Conservation (phyloP, 306 rosid species). For the Acacia crassicarpa region DNA sequence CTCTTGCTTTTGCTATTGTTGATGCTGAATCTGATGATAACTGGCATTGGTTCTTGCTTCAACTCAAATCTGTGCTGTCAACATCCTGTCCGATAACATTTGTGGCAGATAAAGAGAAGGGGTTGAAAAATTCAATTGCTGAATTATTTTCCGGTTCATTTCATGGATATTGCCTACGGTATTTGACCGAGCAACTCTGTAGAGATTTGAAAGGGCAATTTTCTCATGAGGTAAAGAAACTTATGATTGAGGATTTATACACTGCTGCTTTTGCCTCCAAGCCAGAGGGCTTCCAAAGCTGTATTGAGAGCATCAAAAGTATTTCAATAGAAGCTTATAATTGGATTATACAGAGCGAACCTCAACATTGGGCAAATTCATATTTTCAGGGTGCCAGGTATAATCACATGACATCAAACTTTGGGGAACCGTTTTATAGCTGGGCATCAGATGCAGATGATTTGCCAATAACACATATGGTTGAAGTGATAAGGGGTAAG, state of each 20-base stretch:
- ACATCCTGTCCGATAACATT: slow-evolving; percentile 75
- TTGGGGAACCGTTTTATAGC: slow-evolving; percentile 87
- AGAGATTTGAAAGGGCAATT: slow-evolving; percentile 89
- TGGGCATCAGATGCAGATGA: slow-evolving; percentile 92
- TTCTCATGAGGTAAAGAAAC: slow-evolving; percentile 94
- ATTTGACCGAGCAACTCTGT: slow-evolving; percentile 85
- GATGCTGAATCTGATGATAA: slow-evolving; percentile 90
- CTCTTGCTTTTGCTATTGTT: slow-evolving; percentile 90
- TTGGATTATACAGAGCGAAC: slow-evolving; percentile 88
- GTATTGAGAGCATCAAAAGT: slow-evolving; percentile 70
- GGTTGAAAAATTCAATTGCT: slow-evolving; percentile 71
- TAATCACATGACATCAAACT: slow-evolving; percentile 85
- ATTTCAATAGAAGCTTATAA: slow-evolving; percentile 78
- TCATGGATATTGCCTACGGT: slow-evolving; percentile 82
- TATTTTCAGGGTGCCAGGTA: slow-evolving; percentile 87
- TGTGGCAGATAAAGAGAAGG: slow-evolving; percentile 88
- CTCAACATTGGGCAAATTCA: slow-evolving; percentile 86
- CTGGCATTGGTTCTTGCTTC: slow-evolving; percentile 92
- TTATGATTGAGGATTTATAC: slow-evolving; percentile 83
- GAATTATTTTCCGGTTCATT: slow-evolving; percentile 72
- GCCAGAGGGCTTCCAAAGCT: slow-evolving; percentile 70
- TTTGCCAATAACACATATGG: slow-evolving; percentile 96
- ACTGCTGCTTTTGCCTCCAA: slow-evolving; percentile 79
- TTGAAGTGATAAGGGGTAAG: slow-evolving; percentile 78
- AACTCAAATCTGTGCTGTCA: slow-evolving; percentile 77